Evolutionary conservation across 2,329 filamentous ascomycete genomes (phyloP), one percentile per base, ranked within the genome.

Genomic region (Exophiala sideris): DNA sequence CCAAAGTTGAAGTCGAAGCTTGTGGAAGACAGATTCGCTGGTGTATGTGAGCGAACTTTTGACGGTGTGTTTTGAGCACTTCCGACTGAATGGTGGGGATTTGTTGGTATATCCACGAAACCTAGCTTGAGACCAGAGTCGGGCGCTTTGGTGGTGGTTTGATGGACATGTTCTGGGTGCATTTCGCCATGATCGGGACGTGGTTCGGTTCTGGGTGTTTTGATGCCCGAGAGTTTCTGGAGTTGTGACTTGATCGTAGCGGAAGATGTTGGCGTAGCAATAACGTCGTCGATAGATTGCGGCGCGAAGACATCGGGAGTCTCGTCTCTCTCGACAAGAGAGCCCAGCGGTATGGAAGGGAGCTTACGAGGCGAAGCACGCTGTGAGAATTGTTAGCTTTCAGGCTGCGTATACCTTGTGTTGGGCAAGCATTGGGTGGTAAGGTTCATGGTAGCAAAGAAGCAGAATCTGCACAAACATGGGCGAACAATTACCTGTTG

Each of bases 161-260:
- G 79, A 53, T 94, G 89, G 52, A 84, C 82, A 67, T 88, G 88
- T 74, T 88, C 88, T 7, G 92, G 92, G 68, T 96, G 91, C 91
- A 96, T 96, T 69, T 96, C 91, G 56, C 85, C 83, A 60, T 80
- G 79, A 45, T 86, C 76, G 20, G 89, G 88, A 73, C 88, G 87
- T 62, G 87, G 75, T 79, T 3, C 84, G 36, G 82, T 82, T 38
- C 77, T 79, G 4, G 90, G 90, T 1, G 88, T 78, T 51, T 86
- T 67, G 50, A 73, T 62, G 34, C 45, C 50, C 16, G 64, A 69
- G 62, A 46, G 74, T 67, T 47, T 64, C 62, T 41, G 65, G 66
- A 54, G 64, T 58, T 7, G 72, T 67, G 21, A 72, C 16, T 63
- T 56, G 16, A 57, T 66, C 1, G 66, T 67, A 48, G 65, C 68